Evolutionary conservation across 805 yeast genomes (phyloP), one percentile per base, ranked within the genome.

Genomic region (Sungouiella thailandica): DNA sequence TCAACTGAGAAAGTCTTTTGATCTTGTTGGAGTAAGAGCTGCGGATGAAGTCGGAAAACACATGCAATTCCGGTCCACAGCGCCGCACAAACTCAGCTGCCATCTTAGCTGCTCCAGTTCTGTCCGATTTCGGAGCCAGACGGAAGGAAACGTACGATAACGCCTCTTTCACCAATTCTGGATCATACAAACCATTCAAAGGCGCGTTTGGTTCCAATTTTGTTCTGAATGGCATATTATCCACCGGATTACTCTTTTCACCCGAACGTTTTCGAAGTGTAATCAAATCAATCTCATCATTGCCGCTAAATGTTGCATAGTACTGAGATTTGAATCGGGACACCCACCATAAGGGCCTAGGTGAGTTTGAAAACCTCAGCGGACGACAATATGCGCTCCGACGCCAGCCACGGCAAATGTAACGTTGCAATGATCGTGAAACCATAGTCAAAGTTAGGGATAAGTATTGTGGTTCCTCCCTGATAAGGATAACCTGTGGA

Each of bases 21-120:
- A 26, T 16, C 14, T 28, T 25, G n/a, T 14, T 17, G n/a, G 26
- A 11, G 24, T 28, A 36, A 4, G 32, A 28, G 10, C 19, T 12
- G 10, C 31, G 23, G 3, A 35, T 17, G 13, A 35, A 35, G 14
- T 25, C 31, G 22, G 31, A 15, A 4, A 35, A 16, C 23, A 15
- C 16, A 7, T 8, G 10, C 25, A 35, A 32, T 13, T 32, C 23
- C 16, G 7, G 16, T 7, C 6, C 14, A 16, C 26, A 12, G 10
- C 15, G 8, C 11, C 16, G 4, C n/a, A 30, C 34, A 22, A 35
- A 35, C 8, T 7, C 16, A 10, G n/a, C 23, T 9, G 16, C 12
- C 11, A 7, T 11, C 7, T 19, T 13, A 12, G n/a, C 17, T 11
- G 13, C 12, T 5, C 17, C 23, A 4, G 18, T 20, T 15, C 16